These are phyloP conservation scores for Alternaria tenuissima DNA, from an alignment of 2,329 filamentous ascomycete species.

Conservation along the genomic window DNA sequence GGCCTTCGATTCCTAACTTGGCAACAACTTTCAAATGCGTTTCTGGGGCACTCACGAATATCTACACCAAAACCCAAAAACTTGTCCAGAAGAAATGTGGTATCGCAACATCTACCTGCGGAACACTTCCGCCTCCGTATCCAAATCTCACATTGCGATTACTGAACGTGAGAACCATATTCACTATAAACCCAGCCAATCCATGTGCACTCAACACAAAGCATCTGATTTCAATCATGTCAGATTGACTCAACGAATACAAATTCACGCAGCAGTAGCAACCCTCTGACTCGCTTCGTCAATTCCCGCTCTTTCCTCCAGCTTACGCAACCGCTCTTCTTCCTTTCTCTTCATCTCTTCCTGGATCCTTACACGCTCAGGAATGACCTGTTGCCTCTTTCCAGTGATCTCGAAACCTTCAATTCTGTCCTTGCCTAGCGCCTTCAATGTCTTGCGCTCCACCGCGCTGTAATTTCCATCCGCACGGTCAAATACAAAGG, in stretches of 20 bases:
- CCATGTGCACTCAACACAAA: neutral
- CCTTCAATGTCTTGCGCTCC: constrained; percentile 63
- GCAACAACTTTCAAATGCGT: neutral
- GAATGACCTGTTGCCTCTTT: constrained; percentile 61
- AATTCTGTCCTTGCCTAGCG: constrained; percentile 58
- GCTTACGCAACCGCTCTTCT: constrained; percentile 55
- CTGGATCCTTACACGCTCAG: constrained; percentile 58
- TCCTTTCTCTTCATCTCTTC: constrained; percentile 61
- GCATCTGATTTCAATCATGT: neutral
- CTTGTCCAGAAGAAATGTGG: neutral
- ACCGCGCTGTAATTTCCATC: constrained; percentile 64
- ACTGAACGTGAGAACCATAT: neutral
- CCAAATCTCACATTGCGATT: neutral
- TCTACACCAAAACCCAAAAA: neutral
- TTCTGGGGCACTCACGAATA: neutral
- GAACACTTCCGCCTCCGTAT: neutral
- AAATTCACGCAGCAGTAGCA: constrained; percentile 7
- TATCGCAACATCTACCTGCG: neutral
- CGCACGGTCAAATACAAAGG: constrained; percentile 61
- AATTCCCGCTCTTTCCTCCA: constrained; percentile 29
- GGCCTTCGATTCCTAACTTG: neutral
- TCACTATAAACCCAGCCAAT: neutral
- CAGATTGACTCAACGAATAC: neutral
- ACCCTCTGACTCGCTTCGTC: constrained; percentile 7
- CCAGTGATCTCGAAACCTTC: constrained; percentile 62